Percentiles rank a stretch among this genome's conserved stretches.
Evolutionary conservation across 495 filamentous ascomycete genomes (phyloP).

Genomic region (Daldinia loculata): DNA sequence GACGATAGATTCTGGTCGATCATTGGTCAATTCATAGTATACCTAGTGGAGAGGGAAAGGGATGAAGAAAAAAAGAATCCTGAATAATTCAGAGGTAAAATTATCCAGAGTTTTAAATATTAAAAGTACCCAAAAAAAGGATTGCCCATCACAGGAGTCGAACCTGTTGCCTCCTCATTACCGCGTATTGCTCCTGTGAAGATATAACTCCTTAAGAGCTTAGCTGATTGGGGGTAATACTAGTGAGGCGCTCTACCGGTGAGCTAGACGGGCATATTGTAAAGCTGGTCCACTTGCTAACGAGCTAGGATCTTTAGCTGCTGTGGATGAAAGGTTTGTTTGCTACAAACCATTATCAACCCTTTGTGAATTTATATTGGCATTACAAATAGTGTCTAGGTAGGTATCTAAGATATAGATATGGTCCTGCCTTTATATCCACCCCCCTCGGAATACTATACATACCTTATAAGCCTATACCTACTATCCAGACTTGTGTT

Average conservation of each 20-base stretch:
- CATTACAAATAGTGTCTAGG: no score
- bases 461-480: background rate
- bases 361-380: background rate
- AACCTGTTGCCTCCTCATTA: constrained; percentile 36
- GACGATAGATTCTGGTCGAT: no score
- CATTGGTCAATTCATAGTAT: no score
- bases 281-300: background rate
- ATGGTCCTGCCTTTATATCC: no score
- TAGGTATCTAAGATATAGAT: no score
- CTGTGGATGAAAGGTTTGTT: background rate
- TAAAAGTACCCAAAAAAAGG: background rate
- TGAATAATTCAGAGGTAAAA: background rate
- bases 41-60: background rate
- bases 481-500: background rate
- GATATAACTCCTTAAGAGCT: background rate
- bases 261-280: constrained; percentile 26
- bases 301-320: background rate
- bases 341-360: background rate
- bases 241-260: constrained; percentile 33
- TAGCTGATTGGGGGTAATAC: background rate
- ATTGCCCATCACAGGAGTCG: constrained; percentile 31
- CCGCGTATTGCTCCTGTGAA: background rate
- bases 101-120: background rate
- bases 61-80: background rate
- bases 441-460: background rate